Evolutionary conservation across 2,329 filamentous ascomycete species (phyloP).

Genomic region (Neurospora sp.): DNA sequence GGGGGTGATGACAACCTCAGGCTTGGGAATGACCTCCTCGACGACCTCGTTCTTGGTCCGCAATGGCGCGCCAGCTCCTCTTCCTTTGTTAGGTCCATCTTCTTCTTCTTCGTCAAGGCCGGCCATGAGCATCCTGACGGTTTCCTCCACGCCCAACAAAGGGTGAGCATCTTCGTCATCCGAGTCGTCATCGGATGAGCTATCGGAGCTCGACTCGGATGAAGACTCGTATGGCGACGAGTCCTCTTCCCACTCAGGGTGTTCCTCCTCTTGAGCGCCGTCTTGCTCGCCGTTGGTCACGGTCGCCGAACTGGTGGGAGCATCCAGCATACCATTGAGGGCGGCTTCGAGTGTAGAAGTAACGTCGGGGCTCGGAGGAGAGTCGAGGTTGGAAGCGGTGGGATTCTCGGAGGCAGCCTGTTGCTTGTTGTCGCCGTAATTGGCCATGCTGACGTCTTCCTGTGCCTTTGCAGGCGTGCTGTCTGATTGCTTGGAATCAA

Average conservation of each 20-base stretch:
- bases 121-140: conserved; percentile 76
- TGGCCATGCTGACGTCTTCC: conserved; percentile 6
- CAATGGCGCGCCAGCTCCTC: conserved; percentile 37
- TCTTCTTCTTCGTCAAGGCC: conserved; percentile 71
- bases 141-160: conserved; percentile 70
- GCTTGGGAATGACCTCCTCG: conserved; percentile 58
- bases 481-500: background rate
- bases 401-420: background rate
- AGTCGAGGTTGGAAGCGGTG: background rate
- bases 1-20: conserved; percentile 66
- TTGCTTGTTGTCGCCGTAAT: conserved; percentile 1
- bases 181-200: conserved; percentile 43
- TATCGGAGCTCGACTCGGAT: conserved; percentile 49
- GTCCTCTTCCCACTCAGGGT: conserved; percentile 78
- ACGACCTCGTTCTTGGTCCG: conserved; percentile 73
- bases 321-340: conserved; percentile 27
- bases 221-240: conserved; percentile 68
- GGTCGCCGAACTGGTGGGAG: background rate
- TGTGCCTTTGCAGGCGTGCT: background rate
- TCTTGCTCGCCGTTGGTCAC: background rate
- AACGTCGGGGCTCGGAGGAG: conserved; percentile 27
- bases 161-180: conserved; percentile 57
- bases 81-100: conserved; percentile 32
- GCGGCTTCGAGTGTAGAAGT: conserved; percentile 35
- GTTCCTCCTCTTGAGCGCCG: conserved; percentile 16